Evolutionary conservation across 2,329 filamentous ascomycete species (phyloP).

Genomic region (Phoma herbarum): DNA sequence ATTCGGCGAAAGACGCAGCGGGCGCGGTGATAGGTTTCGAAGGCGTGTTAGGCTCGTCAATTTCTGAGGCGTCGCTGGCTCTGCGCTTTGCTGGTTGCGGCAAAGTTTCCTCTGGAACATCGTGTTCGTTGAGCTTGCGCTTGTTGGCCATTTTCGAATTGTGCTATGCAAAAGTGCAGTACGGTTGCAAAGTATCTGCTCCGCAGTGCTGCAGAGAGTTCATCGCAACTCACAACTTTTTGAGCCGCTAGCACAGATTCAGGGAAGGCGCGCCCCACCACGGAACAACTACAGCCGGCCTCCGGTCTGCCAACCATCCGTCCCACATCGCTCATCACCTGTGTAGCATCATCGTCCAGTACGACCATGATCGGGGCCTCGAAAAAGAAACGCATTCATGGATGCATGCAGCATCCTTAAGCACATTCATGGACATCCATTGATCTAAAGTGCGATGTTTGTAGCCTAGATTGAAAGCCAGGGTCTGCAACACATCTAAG

Average conservation of each 20-base stretch:
- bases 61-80: constrained; percentile 36
- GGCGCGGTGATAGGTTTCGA: constrained; percentile 25
- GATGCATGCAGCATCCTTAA: neutral
- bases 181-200: constrained; percentile 13
- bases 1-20: constrained; percentile 70
- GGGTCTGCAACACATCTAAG: neutral
- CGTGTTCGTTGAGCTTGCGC: constrained; percentile 60
- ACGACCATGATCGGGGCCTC: neutral
- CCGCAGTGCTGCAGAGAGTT: constrained; percentile 20
- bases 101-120: constrained; percentile 53
- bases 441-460: neutral
- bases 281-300: constrained; percentile 18
- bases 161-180: constrained; percentile 1
- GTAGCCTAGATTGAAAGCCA: neutral
- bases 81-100: constrained; percentile 26
- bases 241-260: constrained; percentile 23
- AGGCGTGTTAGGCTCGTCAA: constrained; percentile 26
- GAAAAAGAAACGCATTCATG: neutral
- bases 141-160: constrained; percentile 43
- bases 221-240: constrained; percentile 33
- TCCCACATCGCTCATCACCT: neutral
- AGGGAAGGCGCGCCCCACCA: constrained; percentile 21
- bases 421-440: neutral
- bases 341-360: neutral
- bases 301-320: neutral